Percentiles rank a stretch among this genome's conserved stretches.
Evolutionary conservation across 176 grass and related monocot species (phyloP).

Genomic region (Leersia perrieri): DNA sequence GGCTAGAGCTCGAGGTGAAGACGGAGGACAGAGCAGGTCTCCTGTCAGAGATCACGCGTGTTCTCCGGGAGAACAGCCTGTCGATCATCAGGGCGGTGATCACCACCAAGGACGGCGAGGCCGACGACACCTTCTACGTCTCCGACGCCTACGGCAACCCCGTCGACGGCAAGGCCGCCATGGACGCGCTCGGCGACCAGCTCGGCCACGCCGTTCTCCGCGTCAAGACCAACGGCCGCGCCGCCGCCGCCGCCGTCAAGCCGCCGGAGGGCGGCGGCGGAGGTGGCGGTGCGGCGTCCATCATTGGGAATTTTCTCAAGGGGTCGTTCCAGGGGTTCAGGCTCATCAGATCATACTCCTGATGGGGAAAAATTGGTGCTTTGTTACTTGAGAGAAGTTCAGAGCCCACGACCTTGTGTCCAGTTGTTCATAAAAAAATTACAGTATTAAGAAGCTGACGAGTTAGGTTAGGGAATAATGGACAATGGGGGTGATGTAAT

Average conservation of each 20-base stretch:
- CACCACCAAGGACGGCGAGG: conserved; percentile 43
- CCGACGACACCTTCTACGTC: conserved; percentile 61
- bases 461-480: conserved; percentile 5
- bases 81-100: conserved; percentile 56
- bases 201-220: conserved; percentile 33
- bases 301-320: conserved; percentile 34
- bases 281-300: background rate
- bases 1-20: conserved; percentile 46
- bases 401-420: background rate
- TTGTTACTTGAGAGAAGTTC: background rate
- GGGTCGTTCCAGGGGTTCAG: conserved; percentile 38
- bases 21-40: conserved; percentile 45
- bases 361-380: background rate
- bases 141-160: conserved; percentile 47
- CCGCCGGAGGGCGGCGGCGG: background rate
- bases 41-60: conserved; percentile 67
- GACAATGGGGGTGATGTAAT: background rate
- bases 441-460: background rate
- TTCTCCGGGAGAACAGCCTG: conserved; percentile 62
- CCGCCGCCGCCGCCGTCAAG: background rate
- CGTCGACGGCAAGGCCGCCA: conserved; percentile 32
- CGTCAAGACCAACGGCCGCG: conserved; percentile 22
- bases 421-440: background rate
- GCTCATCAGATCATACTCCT: conserved; percentile 20
- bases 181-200: conserved; percentile 30